Conservation (phyloP, 352 stramenopile species). For the Blastocystis sp. region DNA sequence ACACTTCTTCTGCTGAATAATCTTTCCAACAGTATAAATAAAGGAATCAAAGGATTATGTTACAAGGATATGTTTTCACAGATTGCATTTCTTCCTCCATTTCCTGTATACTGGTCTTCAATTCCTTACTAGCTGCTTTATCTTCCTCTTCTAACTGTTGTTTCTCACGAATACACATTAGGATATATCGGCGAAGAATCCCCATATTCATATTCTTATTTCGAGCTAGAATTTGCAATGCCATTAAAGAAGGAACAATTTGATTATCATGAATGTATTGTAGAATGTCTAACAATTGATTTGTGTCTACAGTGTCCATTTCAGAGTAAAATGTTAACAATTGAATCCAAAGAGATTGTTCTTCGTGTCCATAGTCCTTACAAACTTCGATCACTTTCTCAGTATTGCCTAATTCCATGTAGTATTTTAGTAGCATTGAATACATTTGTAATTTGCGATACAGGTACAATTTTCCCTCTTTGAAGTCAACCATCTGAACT, state of each 20-base stretch:
- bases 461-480: slow-evolving; percentile 82
- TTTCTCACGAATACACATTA: slow-evolving; percentile 75
- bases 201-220: slow-evolving; percentile 74
- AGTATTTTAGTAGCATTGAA: slow-evolving; percentile 84
- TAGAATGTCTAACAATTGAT: slow-evolving; percentile 24
- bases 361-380: slow-evolving; percentile 78
- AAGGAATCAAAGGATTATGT: neutral
- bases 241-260: slow-evolving; percentile 68
- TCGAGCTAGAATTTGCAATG: slow-evolving; percentile 73
- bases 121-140: slow-evolving; percentile 77
- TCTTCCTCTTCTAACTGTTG: slow-evolving; percentile 77
- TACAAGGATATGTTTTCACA: slow-evolving; percentile 66
- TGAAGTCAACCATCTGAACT: slow-evolving; percentile 81
- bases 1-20: slow-evolving; percentile 77
- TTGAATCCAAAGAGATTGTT: slow-evolving; percentile 80
- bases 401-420: slow-evolving; percentile 82
- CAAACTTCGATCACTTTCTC: slow-evolving; percentile 79
- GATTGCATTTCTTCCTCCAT: slow-evolving; percentile 80
- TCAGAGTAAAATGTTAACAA: slow-evolving; percentile 81
- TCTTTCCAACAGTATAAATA: slow-evolving; percentile 8
- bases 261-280: slow-evolving; percentile 58
- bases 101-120: slow-evolving; percentile 77
- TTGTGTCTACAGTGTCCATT: slow-evolving; percentile 29
- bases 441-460: slow-evolving; percentile 87
- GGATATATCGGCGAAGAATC: slow-evolving; percentile 77